Evolutionary conservation across 2,329 filamentous ascomycete species (phyloP).

Genomic region (Colletotrichum lentis): DNA sequence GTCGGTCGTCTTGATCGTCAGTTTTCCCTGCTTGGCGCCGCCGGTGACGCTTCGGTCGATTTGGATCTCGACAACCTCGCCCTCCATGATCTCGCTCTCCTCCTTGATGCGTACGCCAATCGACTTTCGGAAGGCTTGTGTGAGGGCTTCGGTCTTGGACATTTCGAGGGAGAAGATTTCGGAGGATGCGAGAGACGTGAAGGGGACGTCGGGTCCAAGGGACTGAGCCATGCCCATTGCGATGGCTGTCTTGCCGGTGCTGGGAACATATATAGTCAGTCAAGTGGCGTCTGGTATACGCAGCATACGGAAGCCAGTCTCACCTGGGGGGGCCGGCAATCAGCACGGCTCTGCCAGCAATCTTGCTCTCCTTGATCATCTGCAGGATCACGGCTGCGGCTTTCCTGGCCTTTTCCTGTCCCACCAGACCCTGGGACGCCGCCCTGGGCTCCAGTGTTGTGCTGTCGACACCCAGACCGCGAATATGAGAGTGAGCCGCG

Average conservation of each 20-base stretch:
- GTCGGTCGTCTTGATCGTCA: slow-evolving; percentile 99
- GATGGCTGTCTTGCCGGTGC: slow-evolving; percentile 97
- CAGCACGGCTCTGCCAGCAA: slow-evolving; percentile 91
- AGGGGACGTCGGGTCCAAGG: slow-evolving; percentile 90
- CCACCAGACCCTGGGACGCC: slow-evolving; percentile 90
- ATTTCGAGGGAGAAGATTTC: slow-evolving; percentile 99
- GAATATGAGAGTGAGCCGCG: slow-evolving; percentile 97
- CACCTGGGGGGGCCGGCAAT: slow-evolving; percentile 92
- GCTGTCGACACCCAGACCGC: slow-evolving; percentile 90
- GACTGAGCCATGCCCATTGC: slow-evolving; percentile 99
- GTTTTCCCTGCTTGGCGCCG: slow-evolving; percentile 96
- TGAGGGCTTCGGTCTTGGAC: slow-evolving; percentile 98
- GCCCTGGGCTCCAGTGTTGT: slow-evolving; percentile 88
- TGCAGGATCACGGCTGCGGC: slow-evolving; percentile 95
- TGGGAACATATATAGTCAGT: slow-evolving; percentile 48
- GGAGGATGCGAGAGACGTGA: slow-evolving; percentile 93
- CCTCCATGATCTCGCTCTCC: slow-evolving; percentile 98
- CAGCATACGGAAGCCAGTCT: not conserved
- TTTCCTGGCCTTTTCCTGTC: slow-evolving; percentile 95
- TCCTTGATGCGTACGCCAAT: slow-evolving; percentile 99
- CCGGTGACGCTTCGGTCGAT: slow-evolving; percentile 97
- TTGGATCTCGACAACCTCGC: slow-evolving; percentile 98
- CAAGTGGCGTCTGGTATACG: not conserved
- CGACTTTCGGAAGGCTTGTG: slow-evolving; percentile 98
- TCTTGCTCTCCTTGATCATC: slow-evolving; percentile 99